phyloP scores from a whole-genome alignment of 2,329 filamentous ascomycete genomes.

The Trichoderma cornu-damae region DNA sequence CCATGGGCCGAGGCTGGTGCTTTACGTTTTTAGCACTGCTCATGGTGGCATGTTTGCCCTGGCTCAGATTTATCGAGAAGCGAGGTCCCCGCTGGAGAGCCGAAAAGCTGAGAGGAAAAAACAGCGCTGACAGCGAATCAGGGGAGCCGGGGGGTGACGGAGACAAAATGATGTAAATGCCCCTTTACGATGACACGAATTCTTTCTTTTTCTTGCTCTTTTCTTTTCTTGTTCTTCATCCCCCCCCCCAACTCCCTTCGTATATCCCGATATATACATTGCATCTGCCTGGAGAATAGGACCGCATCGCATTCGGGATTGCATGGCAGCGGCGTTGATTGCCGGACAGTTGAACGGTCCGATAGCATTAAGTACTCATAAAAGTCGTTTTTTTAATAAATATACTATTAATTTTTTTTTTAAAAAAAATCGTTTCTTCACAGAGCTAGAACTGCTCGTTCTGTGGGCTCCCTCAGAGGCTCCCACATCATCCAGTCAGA shows the following conservation, averaged over 20 bases:
- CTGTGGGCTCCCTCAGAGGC: slow-evolving; percentile 61
- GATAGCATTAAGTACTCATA: background rate
- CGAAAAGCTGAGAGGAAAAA: slow-evolving; percentile 40
- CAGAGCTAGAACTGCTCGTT: slow-evolving; percentile 60
- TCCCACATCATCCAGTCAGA: slow-evolving; percentile 99
- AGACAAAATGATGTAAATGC: background rate
- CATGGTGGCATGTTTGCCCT: slow-evolving; percentile 44
- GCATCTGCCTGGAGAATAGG: background rate
- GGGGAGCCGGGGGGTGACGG: background rate
- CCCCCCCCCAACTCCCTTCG: too few species aligned
- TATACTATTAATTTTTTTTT: slow-evolving; percentile 4
- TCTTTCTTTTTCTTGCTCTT: background rate
- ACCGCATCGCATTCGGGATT: background rate
- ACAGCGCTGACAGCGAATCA: slow-evolving; percentile 18
- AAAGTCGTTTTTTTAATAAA: background rate
- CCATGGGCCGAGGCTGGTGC: slow-evolving; percentile 58
- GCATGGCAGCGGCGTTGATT: slow-evolving; percentile 20
- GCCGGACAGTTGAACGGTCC: background rate
- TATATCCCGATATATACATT: background rate
- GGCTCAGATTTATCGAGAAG: slow-evolving; percentile 46
- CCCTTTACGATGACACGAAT: background rate
- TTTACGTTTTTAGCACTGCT: slow-evolving; percentile 54
- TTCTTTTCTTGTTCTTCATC: background rate
- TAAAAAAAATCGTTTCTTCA: slow-evolving; percentile 27
- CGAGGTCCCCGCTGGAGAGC: slow-evolving; percentile 48